Conservation (phyloP, 192 early-diverging fungal genomes). For the Umbelopsis isabellina region DNA sequence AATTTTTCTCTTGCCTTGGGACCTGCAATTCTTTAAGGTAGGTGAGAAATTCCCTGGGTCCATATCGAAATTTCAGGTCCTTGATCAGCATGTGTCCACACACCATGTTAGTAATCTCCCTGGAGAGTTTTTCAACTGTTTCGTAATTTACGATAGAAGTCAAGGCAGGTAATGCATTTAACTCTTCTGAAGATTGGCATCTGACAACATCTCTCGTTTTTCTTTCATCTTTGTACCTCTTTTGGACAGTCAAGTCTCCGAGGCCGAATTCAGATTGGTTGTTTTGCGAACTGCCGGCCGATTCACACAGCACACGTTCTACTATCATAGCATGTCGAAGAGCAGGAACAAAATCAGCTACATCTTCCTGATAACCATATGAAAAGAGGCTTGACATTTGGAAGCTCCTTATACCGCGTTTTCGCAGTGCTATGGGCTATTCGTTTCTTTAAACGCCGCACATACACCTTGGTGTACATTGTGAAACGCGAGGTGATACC, state of each 20-base stretch:
- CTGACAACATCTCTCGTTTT: neutral
- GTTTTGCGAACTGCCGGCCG: slow-evolving; percentile 5
- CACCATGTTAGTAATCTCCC: neutral
- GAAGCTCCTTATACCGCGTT: neutral
- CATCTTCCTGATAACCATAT: slow-evolving; percentile 16
- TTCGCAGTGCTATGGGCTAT: too few species aligned
- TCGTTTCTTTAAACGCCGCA: too few species aligned
- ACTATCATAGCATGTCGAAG: slow-evolving; percentile 4
- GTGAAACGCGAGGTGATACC: too few species aligned
- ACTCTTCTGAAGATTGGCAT: slow-evolving; percentile 10
- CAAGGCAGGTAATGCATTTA: slow-evolving; percentile 4
- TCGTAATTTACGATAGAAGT: slow-evolving; percentile 12
- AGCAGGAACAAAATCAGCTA: slow-evolving; percentile 6
- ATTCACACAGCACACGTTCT: slow-evolving; percentile 15
- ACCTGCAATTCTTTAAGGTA: neutral
- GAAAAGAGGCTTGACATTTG: slow-evolving; percentile 6
- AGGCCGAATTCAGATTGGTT: slow-evolving; percentile 24
- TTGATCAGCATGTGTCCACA: slow-evolving; percentile 1
- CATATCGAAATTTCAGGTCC: neutral
- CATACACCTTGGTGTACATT: too few species aligned
- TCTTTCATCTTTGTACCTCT: slow-evolving; percentile 7
- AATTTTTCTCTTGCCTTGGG: neutral
- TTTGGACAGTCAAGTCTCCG: slow-evolving; percentile 21
- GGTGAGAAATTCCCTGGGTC: slow-evolving; percentile 3
- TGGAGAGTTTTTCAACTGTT: slow-evolving; percentile 18